Base-by-base conservation (phyloP, 2,329 filamentous ascomycete genomes). In the Apiospora aurea region DNA sequence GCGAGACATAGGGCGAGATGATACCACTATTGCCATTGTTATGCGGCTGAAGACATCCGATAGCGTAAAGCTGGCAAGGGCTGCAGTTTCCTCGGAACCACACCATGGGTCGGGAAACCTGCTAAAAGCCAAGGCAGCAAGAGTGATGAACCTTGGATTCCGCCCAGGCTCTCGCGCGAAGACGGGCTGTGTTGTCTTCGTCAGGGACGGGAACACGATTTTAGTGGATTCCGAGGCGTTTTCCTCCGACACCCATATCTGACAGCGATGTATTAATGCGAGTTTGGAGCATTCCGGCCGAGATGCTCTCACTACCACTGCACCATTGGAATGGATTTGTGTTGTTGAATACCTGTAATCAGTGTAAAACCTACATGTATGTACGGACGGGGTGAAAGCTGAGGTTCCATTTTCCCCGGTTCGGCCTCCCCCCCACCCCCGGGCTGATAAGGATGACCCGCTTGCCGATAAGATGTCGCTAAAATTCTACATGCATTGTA, bases 1-100 rank as follows among this genome's bases (percentile, higher is more conserved):
- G 68, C 68, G 68, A 38, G 68, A 51, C 49, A 69, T 51, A 69
- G 47, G 47, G 68, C 68, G 47, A 69, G 68, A 69, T 69, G 68
- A 69, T 69, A 69, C 68, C 68, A 69, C 68, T 57, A 69, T 51
- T 57, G 47, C 47, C 68, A 57, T 43, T 57, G 47, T 69, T 51
- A 69, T 44, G 10, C 68, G 68, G 68, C 41, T 24, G 47, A 53
- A 47, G 34, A n/a, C 26, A 7, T 49, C 57, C 57, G 21, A 41
- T 64, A 64, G 57, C 57, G 57, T 64, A 41, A 41, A 64, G 57
- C 57, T 41, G 57, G 57, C 34, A n/a, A 8, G 18, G 53, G 21
- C 34, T n/a, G 57, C 57, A 41, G 57, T 64, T 64, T 41, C 34
- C 57, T 64, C 57, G 57, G 57, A 64, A 64, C 57, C 34, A 4